Evolutionary conservation across 768 basidiomycete species (phyloP).

Genomic region (Suillus brevipes): DNA sequence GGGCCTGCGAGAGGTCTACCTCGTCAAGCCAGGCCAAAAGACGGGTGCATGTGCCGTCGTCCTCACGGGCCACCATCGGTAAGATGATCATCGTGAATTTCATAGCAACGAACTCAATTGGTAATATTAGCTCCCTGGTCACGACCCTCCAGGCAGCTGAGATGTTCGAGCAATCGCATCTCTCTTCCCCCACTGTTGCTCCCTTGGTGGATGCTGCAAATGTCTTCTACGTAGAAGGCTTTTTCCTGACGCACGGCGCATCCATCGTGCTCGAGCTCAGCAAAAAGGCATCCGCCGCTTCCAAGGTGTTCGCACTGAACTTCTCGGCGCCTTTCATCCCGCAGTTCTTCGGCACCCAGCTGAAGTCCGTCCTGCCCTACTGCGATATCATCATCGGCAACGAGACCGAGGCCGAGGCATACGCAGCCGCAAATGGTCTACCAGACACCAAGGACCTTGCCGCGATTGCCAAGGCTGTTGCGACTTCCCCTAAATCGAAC

Average conservation of each 20-base stretch:
- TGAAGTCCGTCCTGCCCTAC: constrained; percentile 80
- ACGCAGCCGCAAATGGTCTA: constrained; percentile 72
- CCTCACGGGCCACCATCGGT: constrained; percentile 93
- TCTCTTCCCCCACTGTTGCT: constrained; percentile 73
- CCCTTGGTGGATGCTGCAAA: constrained; percentile 78
- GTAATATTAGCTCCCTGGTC: constrained; percentile 71
- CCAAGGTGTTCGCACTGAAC: constrained; percentile 91
- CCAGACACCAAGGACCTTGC: constrained; percentile 64
- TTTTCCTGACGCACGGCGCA: constrained; percentile 93
- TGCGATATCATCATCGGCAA: constrained; percentile 94
- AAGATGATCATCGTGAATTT: constrained; percentile 19
- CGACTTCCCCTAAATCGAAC: constrained; percentile 75
- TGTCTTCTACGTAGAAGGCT: constrained; percentile 93
- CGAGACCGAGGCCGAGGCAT: constrained; percentile 90
- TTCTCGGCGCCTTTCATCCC: constrained; percentile 97
- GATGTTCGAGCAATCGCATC: constrained; percentile 80
- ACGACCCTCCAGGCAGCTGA: constrained; percentile 91
- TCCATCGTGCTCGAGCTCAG: constrained; percentile 71
- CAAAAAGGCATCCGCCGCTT: constrained; percentile 69
- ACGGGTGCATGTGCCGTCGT: constrained; percentile 97
- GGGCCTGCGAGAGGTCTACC: constrained; percentile 85
- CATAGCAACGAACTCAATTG: not conserved
- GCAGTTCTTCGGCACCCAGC: constrained; percentile 84
- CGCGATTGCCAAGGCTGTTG: constrained; percentile 73
- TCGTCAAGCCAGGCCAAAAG: constrained; percentile 81